phyloP scores from a whole-genome alignment of 1,139 yeast genomes.

The Saccharomyces hybrid region DNA sequence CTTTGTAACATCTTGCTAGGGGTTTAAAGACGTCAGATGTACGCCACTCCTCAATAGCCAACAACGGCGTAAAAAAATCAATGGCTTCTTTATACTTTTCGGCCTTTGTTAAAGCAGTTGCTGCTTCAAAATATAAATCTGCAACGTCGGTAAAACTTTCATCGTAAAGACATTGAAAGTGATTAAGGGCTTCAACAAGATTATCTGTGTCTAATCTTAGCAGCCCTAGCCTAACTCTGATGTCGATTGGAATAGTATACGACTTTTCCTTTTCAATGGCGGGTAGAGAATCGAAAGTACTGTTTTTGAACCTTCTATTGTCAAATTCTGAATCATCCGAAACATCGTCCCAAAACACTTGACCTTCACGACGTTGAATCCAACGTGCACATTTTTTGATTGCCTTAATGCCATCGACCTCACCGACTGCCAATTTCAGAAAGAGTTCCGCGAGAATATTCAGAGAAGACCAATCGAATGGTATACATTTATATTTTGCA shows the following conservation, averaged over 20 bases:
- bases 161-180: slow-evolving; percentile 53
- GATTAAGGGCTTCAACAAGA: slow-evolving; percentile 61
- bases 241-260: slow-evolving; percentile 69
- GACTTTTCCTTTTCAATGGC: slow-evolving; percentile 37
- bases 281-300: slow-evolving; percentile 36
- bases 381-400: slow-evolving; percentile 73
- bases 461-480: slow-evolving; percentile 81
- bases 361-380: slow-evolving; percentile 65
- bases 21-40: slow-evolving; percentile 50
- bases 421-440: slow-evolving; percentile 46
- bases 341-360: slow-evolving; percentile 76
- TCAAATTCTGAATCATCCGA: slow-evolving; percentile 78
- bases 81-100: slow-evolving; percentile 70
- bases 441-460: slow-evolving; percentile 78
- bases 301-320: slow-evolving; percentile 48
- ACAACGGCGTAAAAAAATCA: slow-evolving; percentile 49
- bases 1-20: slow-evolving; percentile 72
- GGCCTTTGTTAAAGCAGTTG: slow-evolving; percentile 58
- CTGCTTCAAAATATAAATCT: slow-evolving; percentile 74
- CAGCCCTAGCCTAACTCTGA: slow-evolving; percentile 70
- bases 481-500: slow-evolving; percentile 34
- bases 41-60: slow-evolving; percentile 43
- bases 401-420: slow-evolving; percentile 53
- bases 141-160: slow-evolving; percentile 55
- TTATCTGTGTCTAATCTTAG: slow-evolving; percentile 61